These are phyloP conservation scores for Cudoniella acicularis DNA, from an alignment of 495 filamentous ascomycete species.

Conservation along the genomic window DNA sequence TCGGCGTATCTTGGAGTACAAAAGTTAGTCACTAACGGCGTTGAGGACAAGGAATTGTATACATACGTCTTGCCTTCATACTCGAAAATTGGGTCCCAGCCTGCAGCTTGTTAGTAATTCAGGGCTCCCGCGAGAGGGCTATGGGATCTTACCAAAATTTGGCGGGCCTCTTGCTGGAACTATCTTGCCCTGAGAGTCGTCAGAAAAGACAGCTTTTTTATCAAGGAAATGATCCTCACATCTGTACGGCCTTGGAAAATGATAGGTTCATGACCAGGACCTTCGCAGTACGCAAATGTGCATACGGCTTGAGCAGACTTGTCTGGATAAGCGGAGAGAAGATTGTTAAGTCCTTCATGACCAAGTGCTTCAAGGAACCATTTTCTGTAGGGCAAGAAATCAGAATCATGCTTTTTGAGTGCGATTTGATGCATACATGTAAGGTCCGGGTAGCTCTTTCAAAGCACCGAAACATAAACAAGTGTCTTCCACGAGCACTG, in stretches of 20 bases:
- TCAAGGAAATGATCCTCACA: conserved; percentile 25
- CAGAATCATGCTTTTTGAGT: not conserved
- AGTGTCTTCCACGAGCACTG: conserved; percentile 94
- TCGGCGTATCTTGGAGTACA: conserved; percentile 66
- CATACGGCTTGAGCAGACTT: conserved; percentile 91
- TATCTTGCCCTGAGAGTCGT: conserved; percentile 57
- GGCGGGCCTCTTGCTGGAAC: conserved; percentile 70
- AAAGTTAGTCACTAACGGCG: not conserved
- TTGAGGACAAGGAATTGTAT: not conserved
- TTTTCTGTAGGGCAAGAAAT: conserved; percentile 57
- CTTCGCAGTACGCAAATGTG: conserved; percentile 88
- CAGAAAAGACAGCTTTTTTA: conserved; percentile 22
- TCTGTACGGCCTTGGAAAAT: conserved; percentile 86
- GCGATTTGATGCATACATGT: conserved; percentile 64
- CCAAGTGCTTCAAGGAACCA: conserved; percentile 84
- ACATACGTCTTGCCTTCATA: conserved; percentile 83
- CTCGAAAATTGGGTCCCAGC: conserved; percentile 97
- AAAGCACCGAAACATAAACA: conserved; percentile 89
- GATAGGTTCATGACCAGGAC: conserved; percentile 79
- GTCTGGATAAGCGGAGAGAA: conserved; percentile 84
- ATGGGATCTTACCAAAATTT: conserved; percentile 65
- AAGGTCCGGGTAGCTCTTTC: conserved; percentile 88
- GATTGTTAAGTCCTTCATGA: conserved; percentile 80
- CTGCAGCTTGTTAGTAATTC: conserved; percentile 34
- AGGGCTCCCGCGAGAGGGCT: not conserved